phyloP scores from a whole-genome alignment of 2,329 filamentous ascomycete species.

The Penicillium polonicum region DNA sequence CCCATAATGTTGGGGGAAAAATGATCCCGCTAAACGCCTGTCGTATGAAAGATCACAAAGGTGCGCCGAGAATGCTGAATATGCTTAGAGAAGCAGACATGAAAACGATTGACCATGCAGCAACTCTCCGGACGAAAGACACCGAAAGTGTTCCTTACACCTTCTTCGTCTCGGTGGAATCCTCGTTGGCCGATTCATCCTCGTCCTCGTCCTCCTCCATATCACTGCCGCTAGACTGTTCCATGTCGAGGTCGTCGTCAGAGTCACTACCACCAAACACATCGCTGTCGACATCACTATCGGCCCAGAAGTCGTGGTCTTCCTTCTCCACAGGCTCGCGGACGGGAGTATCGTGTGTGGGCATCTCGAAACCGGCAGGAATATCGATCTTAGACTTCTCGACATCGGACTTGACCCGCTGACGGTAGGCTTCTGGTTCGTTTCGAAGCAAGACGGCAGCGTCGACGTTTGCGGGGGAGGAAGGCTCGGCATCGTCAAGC shows the following conservation, averaged over 20 bases:
- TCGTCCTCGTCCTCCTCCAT: conserved; percentile 54
- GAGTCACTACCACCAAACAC: conserved; percentile 75
- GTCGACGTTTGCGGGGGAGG: conserved; percentile 91
- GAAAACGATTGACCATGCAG: background rate
- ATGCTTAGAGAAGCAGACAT: background rate
- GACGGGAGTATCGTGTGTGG: conserved; percentile 62
- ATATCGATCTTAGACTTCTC: conserved; percentile 75
- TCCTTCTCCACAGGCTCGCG: conserved; percentile 66
- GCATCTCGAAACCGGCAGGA: conserved; percentile 77
- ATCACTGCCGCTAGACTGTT: conserved; percentile 46
- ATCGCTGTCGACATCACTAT: conserved; percentile 68
- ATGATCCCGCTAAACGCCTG: conserved; percentile 2
- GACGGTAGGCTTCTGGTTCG: conserved; percentile 66
- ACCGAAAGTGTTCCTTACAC: background rate
- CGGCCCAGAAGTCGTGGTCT: conserved; percentile 74
- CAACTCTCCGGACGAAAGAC: background rate
- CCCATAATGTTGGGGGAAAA: background rate
- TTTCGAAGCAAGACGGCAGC: conserved; percentile 84
- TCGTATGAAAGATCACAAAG: background rate
- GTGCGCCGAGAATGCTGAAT: conserved; percentile 8
- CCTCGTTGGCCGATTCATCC: conserved; percentile 14
- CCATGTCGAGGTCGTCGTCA: conserved; percentile 48
- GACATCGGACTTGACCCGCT: conserved; percentile 66
- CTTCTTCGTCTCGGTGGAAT: conserved; percentile 1
- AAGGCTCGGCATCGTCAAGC: conserved; percentile 90